phyloP scores from a whole-genome alignment of 768 basidiomycete genomes.

The Naematelia aurantialba region DNA sequence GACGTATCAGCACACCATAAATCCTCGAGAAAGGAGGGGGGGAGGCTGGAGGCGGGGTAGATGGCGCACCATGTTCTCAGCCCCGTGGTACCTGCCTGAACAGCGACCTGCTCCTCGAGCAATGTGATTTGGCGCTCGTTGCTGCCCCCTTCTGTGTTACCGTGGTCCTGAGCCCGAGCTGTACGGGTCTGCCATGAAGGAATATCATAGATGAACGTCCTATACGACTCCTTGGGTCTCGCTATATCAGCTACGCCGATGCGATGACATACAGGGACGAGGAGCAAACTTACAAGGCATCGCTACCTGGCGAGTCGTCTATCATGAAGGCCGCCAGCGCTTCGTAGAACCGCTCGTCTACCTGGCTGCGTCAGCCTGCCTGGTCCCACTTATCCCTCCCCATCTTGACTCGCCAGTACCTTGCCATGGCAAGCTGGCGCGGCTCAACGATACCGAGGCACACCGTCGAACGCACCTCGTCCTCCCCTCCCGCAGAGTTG shows the following conservation, averaged over 20 bases:
- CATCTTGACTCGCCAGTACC: too few species aligned
- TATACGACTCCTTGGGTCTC: constrained; percentile 38
- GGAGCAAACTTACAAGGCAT: not conserved
- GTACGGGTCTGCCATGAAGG: constrained; percentile 5
- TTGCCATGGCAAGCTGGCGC: too few species aligned
- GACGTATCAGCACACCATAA: not conserved
- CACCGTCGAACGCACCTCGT: constrained; percentile 6
- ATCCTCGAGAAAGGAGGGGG: too few species aligned
- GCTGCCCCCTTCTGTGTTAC: not conserved
- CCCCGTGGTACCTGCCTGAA: constrained; percentile 49
- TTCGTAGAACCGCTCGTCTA: constrained; percentile 42
- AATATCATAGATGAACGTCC: constrained; percentile 43
- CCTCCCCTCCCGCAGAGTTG: constrained; percentile 8
- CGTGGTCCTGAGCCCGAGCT: too few species aligned
- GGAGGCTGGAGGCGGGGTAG: too few species aligned
- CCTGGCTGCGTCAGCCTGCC: too few species aligned
- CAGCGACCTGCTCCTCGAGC: constrained; percentile 46
- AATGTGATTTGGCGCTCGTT: constrained; percentile 34
- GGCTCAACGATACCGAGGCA: not conserved
- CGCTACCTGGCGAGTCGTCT: constrained; percentile 3
- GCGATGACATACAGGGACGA: too few species aligned
- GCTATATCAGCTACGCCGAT: not conserved
- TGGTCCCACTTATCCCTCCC: too few species aligned
- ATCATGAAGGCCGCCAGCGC: constrained; percentile 38
- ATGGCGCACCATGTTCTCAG: constrained; percentile 43